Conservation (phyloP, 371 early-diverging fungal genomes). For the Rhizomucor miehei region DNA sequence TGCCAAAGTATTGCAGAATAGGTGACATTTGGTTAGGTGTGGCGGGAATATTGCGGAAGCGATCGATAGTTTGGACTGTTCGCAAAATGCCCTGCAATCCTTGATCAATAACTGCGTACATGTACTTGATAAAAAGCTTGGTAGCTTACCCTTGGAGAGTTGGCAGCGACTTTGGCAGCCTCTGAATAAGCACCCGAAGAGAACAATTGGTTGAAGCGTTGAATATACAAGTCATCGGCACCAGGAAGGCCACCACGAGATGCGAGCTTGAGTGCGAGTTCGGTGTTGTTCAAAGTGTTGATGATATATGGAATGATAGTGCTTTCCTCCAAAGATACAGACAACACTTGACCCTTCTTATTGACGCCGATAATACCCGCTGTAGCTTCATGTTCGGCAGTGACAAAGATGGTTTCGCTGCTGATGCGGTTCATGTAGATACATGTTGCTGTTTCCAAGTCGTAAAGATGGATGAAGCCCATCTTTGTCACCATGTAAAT, state of each 20-base stretch:
- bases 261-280: slow-evolving; percentile 89
- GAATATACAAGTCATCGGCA: slow-evolving; percentile 90
- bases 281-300: slow-evolving; percentile 77
- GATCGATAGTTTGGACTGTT: slow-evolving; percentile 92
- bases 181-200: slow-evolving; percentile 76
- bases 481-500: slow-evolving; percentile 95
- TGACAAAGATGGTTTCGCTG: slow-evolving; percentile 95
- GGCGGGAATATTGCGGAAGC: slow-evolving; percentile 87
- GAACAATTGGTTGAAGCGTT: slow-evolving; percentile 86
- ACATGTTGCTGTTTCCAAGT: slow-evolving; percentile 89
- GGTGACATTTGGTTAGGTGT: slow-evolving; percentile 85
- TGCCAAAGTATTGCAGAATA: slow-evolving; percentile 96
- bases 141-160: slow-evolving; percentile 78
- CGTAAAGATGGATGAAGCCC: slow-evolving; percentile 95
- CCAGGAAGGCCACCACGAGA: slow-evolving; percentile 90
- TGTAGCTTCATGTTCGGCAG: slow-evolving; percentile 82
- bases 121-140: too few relatives aligned
- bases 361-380: slow-evolving; percentile 94
- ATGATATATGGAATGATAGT: slow-evolving; percentile 90
- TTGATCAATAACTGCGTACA: too few relatives aligned
- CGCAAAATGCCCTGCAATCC: slow-evolving; percentile 83
- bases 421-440: slow-evolving; percentile 96
- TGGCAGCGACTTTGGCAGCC: slow-evolving; percentile 96
- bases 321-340: slow-evolving; percentile 87
- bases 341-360: slow-evolving; percentile 95